Base-by-base conservation (phyloP, 768 basidiomycete genomes). In the Suillus sp. region DNA sequence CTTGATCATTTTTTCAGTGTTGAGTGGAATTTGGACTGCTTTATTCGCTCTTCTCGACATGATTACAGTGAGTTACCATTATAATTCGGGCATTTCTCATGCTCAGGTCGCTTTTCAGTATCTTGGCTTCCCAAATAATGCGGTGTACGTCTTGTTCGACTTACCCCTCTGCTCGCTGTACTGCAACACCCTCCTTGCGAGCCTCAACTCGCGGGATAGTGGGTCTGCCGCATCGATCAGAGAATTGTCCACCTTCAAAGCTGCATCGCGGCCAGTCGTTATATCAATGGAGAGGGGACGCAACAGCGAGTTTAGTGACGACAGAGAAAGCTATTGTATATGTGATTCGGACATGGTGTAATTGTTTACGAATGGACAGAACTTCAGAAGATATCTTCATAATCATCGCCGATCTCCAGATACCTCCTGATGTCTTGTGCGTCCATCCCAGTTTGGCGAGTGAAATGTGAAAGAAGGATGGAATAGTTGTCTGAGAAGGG, bases 321-420 rank as follows among this genome's bases (percentile, higher is more conserved):
- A 30, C 38, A 40, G 11, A 40, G 25, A 57, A 20, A 27, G 56
- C 16, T 3, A 13, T 18, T 37, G 37, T 37, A 25, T 16, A 16
- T 20, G 5, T 25, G 18, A 57, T 57, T 30, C 20, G 7, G 56
- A 30, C 18, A 30, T 40, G 4, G 56, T 57, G 1, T 57, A 30
- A 40, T 38, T 16, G 3, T 40, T n/a, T 20, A 57, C 10, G 56
- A 38, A 60, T 58, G 59, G 4, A 22, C 38, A 13, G 25, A n/a
- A 20, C 13, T 43, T 76, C 69, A 81, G 56, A 70, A 88, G 27
- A 92, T 82, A 70, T 93, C 91, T 70, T 93, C 92, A 66, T 92
- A 92, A 61, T 90, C 88, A 32, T 90, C 89, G 58, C 81, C 83
- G 59, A 93, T 79, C 1, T 82, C 87, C 54, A 93, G 77, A 72